Percentiles rank a stretch among this genome's conserved stretches.
Evolutionary conservation across 1,284 basidiomycete species (phyloP).

Genomic region (Pseudozyma tsukubaensis): DNA sequence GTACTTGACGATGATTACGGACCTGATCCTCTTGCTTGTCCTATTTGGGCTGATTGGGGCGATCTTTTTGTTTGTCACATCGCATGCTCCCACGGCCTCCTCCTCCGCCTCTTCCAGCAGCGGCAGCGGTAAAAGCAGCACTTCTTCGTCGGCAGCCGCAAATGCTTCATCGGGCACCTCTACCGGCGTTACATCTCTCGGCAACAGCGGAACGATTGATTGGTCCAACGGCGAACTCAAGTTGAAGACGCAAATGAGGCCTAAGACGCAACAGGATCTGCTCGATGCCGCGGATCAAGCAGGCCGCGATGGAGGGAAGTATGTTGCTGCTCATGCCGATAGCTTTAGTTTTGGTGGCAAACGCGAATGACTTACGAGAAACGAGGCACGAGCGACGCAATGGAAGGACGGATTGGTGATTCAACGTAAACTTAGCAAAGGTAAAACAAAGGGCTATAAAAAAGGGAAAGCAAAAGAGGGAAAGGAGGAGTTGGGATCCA

Average conservation of each 20-base stretch:
- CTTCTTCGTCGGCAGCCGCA: too few relatives aligned
- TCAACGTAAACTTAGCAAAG: too few relatives aligned
- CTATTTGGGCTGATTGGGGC: conserved; percentile 4
- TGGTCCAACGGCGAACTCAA: conserved; percentile 17
- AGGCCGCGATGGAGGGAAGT: conserved; percentile 9
- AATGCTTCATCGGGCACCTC: background rate
- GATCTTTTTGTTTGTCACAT: conserved; percentile 3
- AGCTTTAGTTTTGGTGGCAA: conserved; percentile 22
- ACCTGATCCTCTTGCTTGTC: conserved; percentile 14
- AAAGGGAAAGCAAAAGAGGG: too few relatives aligned
- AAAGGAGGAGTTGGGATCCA: too few relatives aligned
- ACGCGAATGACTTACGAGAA: background rate
- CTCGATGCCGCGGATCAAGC: conserved; percentile 1
- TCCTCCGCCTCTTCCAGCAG: background rate
- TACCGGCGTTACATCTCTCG: background rate
- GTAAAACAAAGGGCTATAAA: too few relatives aligned
- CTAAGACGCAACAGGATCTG: conserved; percentile 23
- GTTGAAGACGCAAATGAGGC: conserved; percentile 14
- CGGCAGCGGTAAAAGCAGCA: background rate
- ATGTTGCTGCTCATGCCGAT: conserved; percentile 8
- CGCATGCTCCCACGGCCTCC: background rate
- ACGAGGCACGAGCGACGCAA: background rate
- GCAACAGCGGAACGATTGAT: conserved; percentile 8
- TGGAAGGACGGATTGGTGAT: too few relatives aligned
- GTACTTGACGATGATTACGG: conserved; percentile 10